Percentiles rank a stretch among this genome's conserved stretches.
Evolutionary conservation across 2,329 filamentous ascomycete genomes (phyloP).

Genomic region (Cordyceps cicadae): DNA sequence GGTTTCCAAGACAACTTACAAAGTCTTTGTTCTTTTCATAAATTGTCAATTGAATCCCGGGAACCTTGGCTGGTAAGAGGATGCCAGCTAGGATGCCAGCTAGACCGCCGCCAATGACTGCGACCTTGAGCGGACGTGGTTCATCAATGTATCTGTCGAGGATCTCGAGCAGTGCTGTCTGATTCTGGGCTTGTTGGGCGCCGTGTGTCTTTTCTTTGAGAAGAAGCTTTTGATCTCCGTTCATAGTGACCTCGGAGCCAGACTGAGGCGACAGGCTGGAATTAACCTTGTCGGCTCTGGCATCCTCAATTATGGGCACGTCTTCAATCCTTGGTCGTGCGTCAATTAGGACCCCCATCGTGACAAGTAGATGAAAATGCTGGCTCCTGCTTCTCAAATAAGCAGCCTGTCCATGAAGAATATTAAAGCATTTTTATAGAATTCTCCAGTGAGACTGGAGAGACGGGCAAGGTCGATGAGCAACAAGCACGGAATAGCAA

Average conservation of each 20-base stretch:
- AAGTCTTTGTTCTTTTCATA: constrained; percentile 62
- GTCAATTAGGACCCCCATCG: neutral
- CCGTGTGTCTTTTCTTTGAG: neutral
- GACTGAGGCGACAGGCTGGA: neutral
- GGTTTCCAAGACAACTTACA: constrained; percentile 31
- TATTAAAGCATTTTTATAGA: neutral
- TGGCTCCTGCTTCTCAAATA: no score
- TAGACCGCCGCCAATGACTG: constrained; percentile 30
- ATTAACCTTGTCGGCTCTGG: neutral
- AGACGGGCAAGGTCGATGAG: neutral
- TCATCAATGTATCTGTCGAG: constrained; percentile 29
- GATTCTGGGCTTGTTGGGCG: neutral
- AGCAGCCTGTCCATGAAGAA: neutral
- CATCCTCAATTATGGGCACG: neutral
- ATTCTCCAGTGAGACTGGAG: neutral
- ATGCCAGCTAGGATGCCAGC: constrained; percentile 46
- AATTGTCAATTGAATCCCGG: constrained; percentile 55
- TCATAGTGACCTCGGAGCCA: neutral
- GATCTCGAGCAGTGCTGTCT: neutral
- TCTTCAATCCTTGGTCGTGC: neutral
- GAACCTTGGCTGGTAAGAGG: constrained; percentile 60
- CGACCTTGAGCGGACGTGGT: constrained; percentile 25
- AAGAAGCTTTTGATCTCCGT: neutral
- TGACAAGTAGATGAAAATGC: neutral
- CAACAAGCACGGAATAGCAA: neutral